phyloP scores from a whole-genome alignment of 2,329 filamentous ascomycete genomes.

The Tolypocladium paradoxum region DNA sequence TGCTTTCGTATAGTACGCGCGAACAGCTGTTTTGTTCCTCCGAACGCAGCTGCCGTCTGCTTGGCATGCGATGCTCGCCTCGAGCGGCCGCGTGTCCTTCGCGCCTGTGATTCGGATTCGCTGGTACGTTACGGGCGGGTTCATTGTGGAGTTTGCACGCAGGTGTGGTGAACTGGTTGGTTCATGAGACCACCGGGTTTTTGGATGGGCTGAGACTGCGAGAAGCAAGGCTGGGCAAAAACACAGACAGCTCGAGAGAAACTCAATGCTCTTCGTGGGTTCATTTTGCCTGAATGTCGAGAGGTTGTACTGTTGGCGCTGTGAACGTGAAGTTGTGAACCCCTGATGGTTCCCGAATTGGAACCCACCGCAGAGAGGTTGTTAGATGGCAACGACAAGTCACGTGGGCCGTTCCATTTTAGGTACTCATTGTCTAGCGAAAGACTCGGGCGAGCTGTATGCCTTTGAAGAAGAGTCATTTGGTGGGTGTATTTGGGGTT shows the following conservation, averaged over 20 bases:
- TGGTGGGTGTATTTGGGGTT: no score
- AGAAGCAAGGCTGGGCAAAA: not conserved
- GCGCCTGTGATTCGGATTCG: not conserved
- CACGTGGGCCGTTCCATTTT: no score
- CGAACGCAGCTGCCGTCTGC: not conserved
- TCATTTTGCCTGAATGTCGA: not conserved
- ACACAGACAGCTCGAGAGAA: no score
- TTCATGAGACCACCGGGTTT: not conserved
- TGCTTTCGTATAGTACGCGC: no score
- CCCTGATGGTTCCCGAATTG: no score
- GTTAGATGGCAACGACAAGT: no score
- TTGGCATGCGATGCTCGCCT: not conserved
- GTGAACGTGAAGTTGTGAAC: no score
- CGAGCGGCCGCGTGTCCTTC: not conserved
- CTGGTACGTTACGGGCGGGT: not conserved
- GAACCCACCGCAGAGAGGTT: no score
- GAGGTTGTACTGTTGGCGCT: no score
- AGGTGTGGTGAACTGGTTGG: not conserved
- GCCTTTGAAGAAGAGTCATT: no score
- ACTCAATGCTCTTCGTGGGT: not conserved
- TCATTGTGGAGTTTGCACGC: not conserved
- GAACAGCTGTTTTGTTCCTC: not conserved
- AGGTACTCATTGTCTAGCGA: no score
- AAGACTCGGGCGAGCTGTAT: no score
- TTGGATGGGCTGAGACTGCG: not conserved